Evolutionary conservation across 495 filamentous ascomycete species (phyloP).

Genomic region (Aspergillus baeticus): DNA sequence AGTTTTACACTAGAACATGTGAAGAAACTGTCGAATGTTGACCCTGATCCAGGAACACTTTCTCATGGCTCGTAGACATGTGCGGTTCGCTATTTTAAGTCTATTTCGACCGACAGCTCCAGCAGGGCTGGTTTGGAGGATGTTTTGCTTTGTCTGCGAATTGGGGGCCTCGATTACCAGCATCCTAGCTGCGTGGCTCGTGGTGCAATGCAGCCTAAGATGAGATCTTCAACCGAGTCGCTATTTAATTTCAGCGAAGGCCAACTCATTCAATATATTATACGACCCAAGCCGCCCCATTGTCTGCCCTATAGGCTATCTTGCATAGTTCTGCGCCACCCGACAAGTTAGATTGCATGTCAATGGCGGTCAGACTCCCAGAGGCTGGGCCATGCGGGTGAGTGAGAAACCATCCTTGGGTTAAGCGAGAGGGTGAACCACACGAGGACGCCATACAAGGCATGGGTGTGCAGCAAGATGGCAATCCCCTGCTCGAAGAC

Average conservation of each 20-base stretch:
- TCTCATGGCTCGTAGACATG: neutral
- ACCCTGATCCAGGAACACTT: too few species aligned
- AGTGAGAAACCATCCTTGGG: too few species aligned
- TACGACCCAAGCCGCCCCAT: neutral
- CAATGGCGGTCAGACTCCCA: too few species aligned
- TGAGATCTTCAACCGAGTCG: neutral
- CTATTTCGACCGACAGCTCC: neutral
- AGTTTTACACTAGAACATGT: neutral
- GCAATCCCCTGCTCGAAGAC: neutral
- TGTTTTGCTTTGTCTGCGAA: neutral
- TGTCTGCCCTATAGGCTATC: neutral
- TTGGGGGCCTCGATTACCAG: neutral
- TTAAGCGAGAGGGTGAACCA: too few species aligned
- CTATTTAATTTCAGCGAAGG: neutral
- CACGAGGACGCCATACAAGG: too few species aligned
- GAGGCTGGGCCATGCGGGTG: too few species aligned
- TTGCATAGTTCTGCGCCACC: too few species aligned
- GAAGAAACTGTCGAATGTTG: neutral
- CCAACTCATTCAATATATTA: neutral
- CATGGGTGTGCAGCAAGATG: neutral
- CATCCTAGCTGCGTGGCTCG: neutral
- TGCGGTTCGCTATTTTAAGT: neutral
- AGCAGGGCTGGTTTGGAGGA: neutral
- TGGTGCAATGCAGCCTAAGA: conserved; percentile 2
- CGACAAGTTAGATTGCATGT: too few species aligned